Conservation (phyloP, 2,329 filamentous ascomycete species). For the Fusarium veterinarium region DNA sequence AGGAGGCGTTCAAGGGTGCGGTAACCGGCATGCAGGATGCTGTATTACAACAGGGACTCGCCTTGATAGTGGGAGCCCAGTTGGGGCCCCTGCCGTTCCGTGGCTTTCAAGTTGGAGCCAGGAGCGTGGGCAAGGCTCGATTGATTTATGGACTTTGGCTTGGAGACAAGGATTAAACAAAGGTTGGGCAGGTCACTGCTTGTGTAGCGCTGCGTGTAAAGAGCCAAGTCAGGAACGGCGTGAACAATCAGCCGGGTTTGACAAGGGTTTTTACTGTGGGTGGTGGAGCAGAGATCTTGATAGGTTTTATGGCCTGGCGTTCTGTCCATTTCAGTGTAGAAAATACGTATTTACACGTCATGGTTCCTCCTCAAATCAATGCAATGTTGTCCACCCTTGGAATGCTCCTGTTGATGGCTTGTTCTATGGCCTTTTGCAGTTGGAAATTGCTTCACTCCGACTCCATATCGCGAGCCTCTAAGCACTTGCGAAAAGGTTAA, state of each 20-base stretch:
- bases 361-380: slow-evolving; percentile 26
- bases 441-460: slow-evolving; percentile 12
- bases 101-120: slow-evolving; percentile 29
- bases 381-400: background rate
- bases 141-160: slow-evolving; percentile 9
- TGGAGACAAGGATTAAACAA: slow-evolving; percentile 22
- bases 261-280: slow-evolving; percentile 38
- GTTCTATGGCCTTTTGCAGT: background rate
- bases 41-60: slow-evolving; percentile 14
- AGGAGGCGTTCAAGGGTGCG: slow-evolving; percentile 17
- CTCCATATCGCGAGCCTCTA: slow-evolving; percentile 17
- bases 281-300: slow-evolving; percentile 35
- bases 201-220: slow-evolving; percentile 21
- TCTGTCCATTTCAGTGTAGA: slow-evolving; percentile 10
- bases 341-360: slow-evolving; percentile 33
- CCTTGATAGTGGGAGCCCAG: slow-evolving; percentile 3
- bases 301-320: slow-evolving; percentile 9
- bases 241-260: slow-evolving; percentile 43
- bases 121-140: slow-evolving; percentile 25
- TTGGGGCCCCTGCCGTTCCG: slow-evolving; percentile 17
- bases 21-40: slow-evolving; percentile 20
- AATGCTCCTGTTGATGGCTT: slow-evolving; percentile 10
- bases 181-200: slow-evolving; percentile 17
- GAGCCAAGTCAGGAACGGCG: slow-evolving; percentile 45
- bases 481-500: slow-evolving; percentile 30